Base-by-base conservation (phyloP, 176 grass and related monocot species). In the Musa itinerans region DNA sequence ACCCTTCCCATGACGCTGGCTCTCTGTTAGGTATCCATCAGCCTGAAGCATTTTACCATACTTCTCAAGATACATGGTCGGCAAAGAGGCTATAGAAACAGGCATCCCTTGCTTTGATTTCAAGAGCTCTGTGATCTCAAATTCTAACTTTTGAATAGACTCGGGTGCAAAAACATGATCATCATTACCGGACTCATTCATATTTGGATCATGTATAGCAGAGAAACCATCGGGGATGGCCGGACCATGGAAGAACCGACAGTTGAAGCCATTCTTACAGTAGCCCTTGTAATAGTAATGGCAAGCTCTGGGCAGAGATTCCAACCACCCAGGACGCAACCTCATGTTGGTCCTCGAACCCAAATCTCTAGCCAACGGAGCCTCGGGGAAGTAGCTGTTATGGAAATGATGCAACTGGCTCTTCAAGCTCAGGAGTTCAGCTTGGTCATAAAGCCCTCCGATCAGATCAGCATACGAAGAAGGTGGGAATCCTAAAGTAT, bases 221-320 rank as follows among this genome's bases (percentile, higher is more conserved):
- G 34, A 72, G 50, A 52, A 27, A 21, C 26, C 68, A 81, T 81
- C 78, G 27, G 22, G 74, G 13, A 68, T 8, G 5, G 49, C 11
- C 15, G 43, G 52, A 56, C 69, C 82, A 8, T 92, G 92, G 71
- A 75, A 80, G 50, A 78, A 89, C 15, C 4, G 9, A 77, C 92
- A 96, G 1, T 70, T 78, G 9, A 14, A 63, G n/a, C 86, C 89
- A 14, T 85, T 77, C 75, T 68, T 89, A 75, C 92, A 96, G 74
- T 67, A 49, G 6, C 86, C 86, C 52, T 56, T 82, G 61, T 77
- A 59, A 78, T 78, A 74, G 51, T 72, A 91, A n/a, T 79, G 25
- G 34, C 89, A 89, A 34, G 71, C 56, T 48, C 68, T 76, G 22
- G 68, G 63, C 6, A 27, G 71, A 11, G 25, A 73, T 24, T 80